phyloP scores from a whole-genome alignment of 371 early-diverging fungal species.

The Coemansia sp. region DNA sequence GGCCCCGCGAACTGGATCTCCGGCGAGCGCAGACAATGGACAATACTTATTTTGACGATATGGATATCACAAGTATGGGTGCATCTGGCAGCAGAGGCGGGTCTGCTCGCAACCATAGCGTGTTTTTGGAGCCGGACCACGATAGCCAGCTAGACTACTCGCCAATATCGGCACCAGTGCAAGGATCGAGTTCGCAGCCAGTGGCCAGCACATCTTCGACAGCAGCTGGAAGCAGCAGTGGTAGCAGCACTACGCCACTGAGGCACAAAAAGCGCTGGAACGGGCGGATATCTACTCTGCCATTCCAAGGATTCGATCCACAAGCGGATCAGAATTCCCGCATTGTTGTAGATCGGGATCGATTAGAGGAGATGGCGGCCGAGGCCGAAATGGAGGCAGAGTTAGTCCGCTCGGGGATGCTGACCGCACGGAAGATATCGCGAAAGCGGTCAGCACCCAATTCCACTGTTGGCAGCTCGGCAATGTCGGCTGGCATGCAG shows the following conservation, averaged over 20 bases:
- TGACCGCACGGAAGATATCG: constrained; percentile 22
- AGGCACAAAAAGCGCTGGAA: constrained; percentile 36
- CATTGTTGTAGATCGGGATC: constrained; percentile 19
- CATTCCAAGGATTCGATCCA: constrained; percentile 44
- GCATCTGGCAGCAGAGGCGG: not conserved
- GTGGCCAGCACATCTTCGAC: constrained; percentile 5
- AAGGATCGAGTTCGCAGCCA: not conserved
- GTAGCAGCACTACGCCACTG: not conserved
- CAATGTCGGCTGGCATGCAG: not conserved
- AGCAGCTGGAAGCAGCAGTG: not conserved
- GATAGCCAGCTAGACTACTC: not conserved
- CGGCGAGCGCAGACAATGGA: constrained; percentile 16
- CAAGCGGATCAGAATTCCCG: constrained; percentile 11
- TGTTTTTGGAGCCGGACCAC: constrained; percentile 4
- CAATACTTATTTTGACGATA: constrained; percentile 2
- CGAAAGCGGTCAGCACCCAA: constrained; percentile 20
- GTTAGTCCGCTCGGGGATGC: constrained; percentile 41
- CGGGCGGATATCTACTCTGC: constrained; percentile 42
- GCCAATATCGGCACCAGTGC: constrained; percentile 10
- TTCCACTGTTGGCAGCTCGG: not conserved
- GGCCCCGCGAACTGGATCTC: not conserved
- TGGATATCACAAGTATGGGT: not conserved
- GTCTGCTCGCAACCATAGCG: constrained; percentile 11
- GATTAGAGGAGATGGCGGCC: constrained; percentile 35
- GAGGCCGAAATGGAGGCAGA: constrained; percentile 48